Evolutionary conservation across 139 green algal species (phyloP).

Genomic region (Tetradesmus lagerheimii): DNA sequence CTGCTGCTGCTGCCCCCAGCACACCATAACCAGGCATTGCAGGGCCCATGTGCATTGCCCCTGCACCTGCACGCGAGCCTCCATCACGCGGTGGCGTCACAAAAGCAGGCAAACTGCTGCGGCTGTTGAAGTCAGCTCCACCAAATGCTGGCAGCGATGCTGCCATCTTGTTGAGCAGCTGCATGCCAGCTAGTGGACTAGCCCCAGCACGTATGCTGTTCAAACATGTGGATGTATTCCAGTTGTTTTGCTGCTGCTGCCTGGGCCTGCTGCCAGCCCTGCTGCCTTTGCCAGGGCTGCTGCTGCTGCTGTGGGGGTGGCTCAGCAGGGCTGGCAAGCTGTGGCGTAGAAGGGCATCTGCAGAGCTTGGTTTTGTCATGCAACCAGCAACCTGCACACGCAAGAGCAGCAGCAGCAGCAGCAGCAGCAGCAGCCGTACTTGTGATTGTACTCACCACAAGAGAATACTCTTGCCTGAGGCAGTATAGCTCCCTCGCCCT

Average conservation of each 20-base stretch:
- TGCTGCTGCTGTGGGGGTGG: constrained; percentile 6
- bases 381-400: not conserved
- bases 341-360: not conserved
- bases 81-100: not conserved
- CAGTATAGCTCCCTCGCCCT: too few relatives aligned
- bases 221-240: constrained; percentile 14
- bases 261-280: not conserved
- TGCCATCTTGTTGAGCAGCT: not conserved
- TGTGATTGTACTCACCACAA: not conserved
- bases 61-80: not conserved
- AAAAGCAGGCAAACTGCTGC: constrained; percentile 29
- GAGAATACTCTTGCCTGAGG: too few relatives aligned
- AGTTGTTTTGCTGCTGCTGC: not conserved
- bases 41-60: not conserved
- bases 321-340: not conserved
- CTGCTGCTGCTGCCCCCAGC: not conserved
- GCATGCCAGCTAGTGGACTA: not conserved
- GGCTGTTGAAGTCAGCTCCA: constrained; percentile 8
- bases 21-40: not conserved
- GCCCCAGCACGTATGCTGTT: not conserved
- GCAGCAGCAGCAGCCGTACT: not conserved
- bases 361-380: not conserved
- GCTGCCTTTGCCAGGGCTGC: not conserved
- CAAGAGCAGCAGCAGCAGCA: not conserved
- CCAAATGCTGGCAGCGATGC: not conserved